These are phyloP conservation scores for Hippophae tibetana DNA, from an alignment of 306 rosid genomes.

Conservation along the genomic window DNA sequence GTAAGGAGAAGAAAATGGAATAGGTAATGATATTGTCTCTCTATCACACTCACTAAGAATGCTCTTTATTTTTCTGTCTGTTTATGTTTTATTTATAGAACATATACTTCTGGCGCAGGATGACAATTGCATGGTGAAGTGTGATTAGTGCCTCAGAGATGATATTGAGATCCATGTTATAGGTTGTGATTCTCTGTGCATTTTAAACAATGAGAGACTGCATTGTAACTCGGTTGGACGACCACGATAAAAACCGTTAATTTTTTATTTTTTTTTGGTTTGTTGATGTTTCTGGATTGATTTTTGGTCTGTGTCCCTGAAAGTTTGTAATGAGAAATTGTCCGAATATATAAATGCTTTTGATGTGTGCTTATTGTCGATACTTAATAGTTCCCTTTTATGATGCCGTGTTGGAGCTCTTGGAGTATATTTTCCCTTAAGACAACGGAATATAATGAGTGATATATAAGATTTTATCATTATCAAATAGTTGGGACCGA, in stretches of 20 bases:
- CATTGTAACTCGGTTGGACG: slow-evolving; percentile 24
- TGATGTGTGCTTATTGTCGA: no score
- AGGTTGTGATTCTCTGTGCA: slow-evolving; percentile 21
- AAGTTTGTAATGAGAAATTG: no score
- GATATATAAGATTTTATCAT: no score
- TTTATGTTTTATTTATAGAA: not conserved
- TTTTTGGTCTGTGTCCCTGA: no score
- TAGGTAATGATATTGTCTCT: slow-evolving; percentile 40
- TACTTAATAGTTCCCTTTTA: no score
- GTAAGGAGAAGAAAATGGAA: slow-evolving; percentile 75
- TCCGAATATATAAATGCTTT: no score
- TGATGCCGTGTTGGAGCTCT: no score
- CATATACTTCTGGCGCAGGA: slow-evolving; percentile 18
- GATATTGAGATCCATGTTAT: slow-evolving; percentile 18
- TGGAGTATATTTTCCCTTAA: no score
- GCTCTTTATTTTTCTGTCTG: not conserved
- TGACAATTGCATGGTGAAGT: slow-evolving; percentile 25
- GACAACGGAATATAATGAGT: no score
- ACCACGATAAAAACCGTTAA: slow-evolving; percentile 15
- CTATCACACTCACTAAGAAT: not conserved
- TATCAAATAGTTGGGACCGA: no score
- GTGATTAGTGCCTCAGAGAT: slow-evolving; percentile 31
- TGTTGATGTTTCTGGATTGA: not conserved
- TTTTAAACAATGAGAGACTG: slow-evolving; percentile 20
- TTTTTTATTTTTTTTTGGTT: slow-evolving; percentile 10